Evolutionary conservation across 495 filamentous ascomycete species (phyloP).

Genomic region (Penicillium flavigenum): DNA sequence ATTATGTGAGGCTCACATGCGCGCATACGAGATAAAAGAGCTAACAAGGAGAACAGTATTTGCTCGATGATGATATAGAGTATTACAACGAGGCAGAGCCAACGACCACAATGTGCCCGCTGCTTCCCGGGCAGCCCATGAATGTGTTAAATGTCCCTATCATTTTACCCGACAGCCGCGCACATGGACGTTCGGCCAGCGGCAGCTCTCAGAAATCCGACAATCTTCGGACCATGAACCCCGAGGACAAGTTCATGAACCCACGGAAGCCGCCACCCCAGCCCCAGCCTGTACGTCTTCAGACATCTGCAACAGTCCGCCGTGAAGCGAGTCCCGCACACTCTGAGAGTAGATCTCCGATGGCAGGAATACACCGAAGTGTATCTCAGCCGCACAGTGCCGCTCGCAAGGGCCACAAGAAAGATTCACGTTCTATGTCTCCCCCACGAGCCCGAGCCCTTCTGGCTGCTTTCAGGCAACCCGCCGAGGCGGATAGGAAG

Average conservation of each 20-base stretch:
- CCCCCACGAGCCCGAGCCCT: constrained; percentile 41
- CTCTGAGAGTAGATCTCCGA: constrained; percentile 31
- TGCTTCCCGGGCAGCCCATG: constrained; percentile 80
- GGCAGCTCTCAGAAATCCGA: constrained; percentile 42
- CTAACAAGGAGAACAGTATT: constrained; percentile 56
- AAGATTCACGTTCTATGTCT: constrained; percentile 43
- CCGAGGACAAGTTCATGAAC: constrained; percentile 69
- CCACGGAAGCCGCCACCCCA: constrained; percentile 63
- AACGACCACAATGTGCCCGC: constrained; percentile 75
- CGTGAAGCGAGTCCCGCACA: constrained; percentile 34
- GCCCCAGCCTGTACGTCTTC: constrained; percentile 48
- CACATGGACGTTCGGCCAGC: constrained; percentile 38
- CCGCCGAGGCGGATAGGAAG: constrained; percentile 17
- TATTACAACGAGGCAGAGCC: constrained; percentile 67
- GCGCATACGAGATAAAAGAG: constrained; percentile 3
- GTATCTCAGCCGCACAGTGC: constrained; percentile 42
- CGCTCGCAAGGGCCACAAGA: constrained; percentile 23
- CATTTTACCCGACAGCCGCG: constrained; percentile 53
- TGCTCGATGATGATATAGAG: constrained; percentile 72
- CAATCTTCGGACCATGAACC: constrained; percentile 69
- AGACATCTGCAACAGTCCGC: constrained; percentile 55
- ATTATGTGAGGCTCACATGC: constrained; percentile 64
- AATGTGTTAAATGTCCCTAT: constrained; percentile 79
- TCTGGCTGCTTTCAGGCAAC: constrained; percentile 36
- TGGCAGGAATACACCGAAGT: constrained; percentile 28